Percentiles rank a stretch among this genome's conserved stretches.
These are phyloP conservation scores for Alternaria arbusti DNA, from an alignment of 2,329 filamentous ascomycete genomes.

Conservation along the genomic window DNA sequence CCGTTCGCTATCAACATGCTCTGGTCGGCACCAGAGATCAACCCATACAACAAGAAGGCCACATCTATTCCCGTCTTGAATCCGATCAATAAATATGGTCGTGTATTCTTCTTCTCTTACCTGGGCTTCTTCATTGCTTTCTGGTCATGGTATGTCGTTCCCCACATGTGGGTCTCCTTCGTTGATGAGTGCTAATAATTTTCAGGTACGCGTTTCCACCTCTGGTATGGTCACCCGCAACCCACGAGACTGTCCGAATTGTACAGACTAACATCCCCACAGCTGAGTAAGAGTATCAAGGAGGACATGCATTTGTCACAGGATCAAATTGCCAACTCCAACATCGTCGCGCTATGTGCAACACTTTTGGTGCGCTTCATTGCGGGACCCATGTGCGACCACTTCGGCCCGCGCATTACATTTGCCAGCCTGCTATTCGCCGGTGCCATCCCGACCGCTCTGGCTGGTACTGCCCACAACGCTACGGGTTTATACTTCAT, in stretches of 20 bases:
- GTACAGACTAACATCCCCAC: conserved; percentile 52
- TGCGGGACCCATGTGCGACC: conserved; percentile 84
- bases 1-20: conserved; percentile 44
- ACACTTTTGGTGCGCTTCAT: conserved; percentile 75
- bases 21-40: conserved; percentile 70
- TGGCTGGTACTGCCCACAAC: conserved; percentile 77
- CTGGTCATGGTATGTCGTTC: conserved; percentile 70
- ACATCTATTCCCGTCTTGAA: conserved; percentile 81
- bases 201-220: conserved; percentile 86
- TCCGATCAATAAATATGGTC: conserved; percentile 77
- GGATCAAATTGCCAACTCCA: conserved; percentile 82
- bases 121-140: conserved; percentile 86
- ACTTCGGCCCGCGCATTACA: conserved; percentile 78
- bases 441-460: conserved; percentile 80
- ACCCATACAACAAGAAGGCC: conserved; percentile 84
- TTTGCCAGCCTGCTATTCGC: conserved; percentile 79
- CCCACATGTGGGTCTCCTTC: conserved; percentile 1
- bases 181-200: conserved; percentile 26
- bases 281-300: conserved; percentile 68
- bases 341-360: conserved; percentile 75
- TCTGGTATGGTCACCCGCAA: conserved; percentile 59
- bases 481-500: conserved; percentile 72
- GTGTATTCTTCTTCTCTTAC: conserved; percentile 91
- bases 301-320: conserved; percentile 75
- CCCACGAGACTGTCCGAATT: conserved; percentile 4